Evolutionary conservation across 345 rosid genomes (phyloP), one percentile per base, ranked within the genome.

Genomic region (Acer negundo): DNA sequence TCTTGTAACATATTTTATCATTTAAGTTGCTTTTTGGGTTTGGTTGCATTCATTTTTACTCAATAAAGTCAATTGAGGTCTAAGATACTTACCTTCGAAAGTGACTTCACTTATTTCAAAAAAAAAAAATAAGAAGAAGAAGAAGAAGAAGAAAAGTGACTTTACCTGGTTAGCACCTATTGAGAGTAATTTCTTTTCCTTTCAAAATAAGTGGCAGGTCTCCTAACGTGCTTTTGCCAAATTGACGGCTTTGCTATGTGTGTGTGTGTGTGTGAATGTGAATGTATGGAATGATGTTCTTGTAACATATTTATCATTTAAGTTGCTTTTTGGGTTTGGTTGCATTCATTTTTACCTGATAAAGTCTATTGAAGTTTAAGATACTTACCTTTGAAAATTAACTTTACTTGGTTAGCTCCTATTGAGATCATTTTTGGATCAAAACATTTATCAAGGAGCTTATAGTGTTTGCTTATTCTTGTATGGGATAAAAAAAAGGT

Each of bases 101-200:
- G 73, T 35, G 6, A 26, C 67, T 31, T 31, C 4, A 31, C 38
- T 31, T 31, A 3, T 3, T 31, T 31, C 4, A 31, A 31, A 31
- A 31, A 26, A 26, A 26, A 26, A 26, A 26, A 26, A 26, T 3
- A 28, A 28, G 35, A 28, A 28, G 35, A 28, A 31, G 6, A 31
- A 31, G 38, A 31, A 35, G 38, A 35, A 35, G 38, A 35, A 35
- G 6, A 35, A 35, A 35, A 35, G 38, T 35, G 38, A 35, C 38
- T 35, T 4, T 35, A 35, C 7, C 6, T 35, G 38, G 38, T 35
- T 35, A 35, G 38, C 38, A 4, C 38, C 38, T 35, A 35, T 35
- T 4, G 6, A 35, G 38, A 4, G 74, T 77, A 31, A 31, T 80
- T 68, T 79, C 20, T 76, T 75, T 82, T 10, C 28, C 46, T 49